These are phyloP conservation scores for Rhizopus delemar DNA, from an alignment of 371 early-diverging fungal species.

Conservation along the genomic window DNA sequence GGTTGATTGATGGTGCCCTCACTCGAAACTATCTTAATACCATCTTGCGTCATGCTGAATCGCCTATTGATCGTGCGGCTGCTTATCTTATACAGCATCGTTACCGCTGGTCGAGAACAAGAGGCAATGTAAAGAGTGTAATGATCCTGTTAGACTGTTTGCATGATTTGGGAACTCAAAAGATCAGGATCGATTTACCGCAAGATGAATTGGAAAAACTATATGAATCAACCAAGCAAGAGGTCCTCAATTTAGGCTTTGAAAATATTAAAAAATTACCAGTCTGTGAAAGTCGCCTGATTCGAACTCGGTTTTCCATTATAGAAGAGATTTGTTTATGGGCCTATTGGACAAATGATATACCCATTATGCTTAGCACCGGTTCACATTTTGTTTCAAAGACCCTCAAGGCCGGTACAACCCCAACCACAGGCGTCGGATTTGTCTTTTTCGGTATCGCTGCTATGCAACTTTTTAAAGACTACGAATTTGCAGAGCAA, in stretches of 20 bases:
- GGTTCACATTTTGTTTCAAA: slow-evolving; percentile 33
- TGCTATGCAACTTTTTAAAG: slow-evolving; percentile 42
- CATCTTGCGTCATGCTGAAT: slow-evolving; percentile 38
- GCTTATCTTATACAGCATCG: slow-evolving; percentile 48
- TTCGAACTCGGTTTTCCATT: slow-evolving; percentile 41
- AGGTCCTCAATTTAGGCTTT: slow-evolving; percentile 37
- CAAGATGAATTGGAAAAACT: slow-evolving; percentile 25
- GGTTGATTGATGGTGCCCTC: slow-evolving; percentile 39
- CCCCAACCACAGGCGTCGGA: slow-evolving; percentile 48
- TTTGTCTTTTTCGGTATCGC: slow-evolving; percentile 51
- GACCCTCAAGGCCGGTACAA: slow-evolving; percentile 38
- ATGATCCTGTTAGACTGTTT: slow-evolving; percentile 42
- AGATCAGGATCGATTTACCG: slow-evolving; percentile 27
- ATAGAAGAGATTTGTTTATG: slow-evolving; percentile 50
- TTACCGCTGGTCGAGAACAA: slow-evolving; percentile 35
- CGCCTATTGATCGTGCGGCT: slow-evolving; percentile 46
- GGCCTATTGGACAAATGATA: slow-evolving; percentile 46
- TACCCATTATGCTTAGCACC: slow-evolving; percentile 35
- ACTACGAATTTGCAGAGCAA: slow-evolving; percentile 45
- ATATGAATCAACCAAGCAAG: slow-evolving; percentile 30
- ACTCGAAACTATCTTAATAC: slow-evolving; percentile 28
- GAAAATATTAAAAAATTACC: slow-evolving; percentile 34
- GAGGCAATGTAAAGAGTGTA: slow-evolving; percentile 31
- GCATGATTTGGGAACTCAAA: slow-evolving; percentile 39
- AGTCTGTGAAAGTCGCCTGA: slow-evolving; percentile 38